A percentile compares a stretch with the other conserved stretches of the same genome.
phyloP scores from a whole-genome alignment of 2,329 filamentous ascomycete species.

The Pleoardoris graminearum region DNA sequence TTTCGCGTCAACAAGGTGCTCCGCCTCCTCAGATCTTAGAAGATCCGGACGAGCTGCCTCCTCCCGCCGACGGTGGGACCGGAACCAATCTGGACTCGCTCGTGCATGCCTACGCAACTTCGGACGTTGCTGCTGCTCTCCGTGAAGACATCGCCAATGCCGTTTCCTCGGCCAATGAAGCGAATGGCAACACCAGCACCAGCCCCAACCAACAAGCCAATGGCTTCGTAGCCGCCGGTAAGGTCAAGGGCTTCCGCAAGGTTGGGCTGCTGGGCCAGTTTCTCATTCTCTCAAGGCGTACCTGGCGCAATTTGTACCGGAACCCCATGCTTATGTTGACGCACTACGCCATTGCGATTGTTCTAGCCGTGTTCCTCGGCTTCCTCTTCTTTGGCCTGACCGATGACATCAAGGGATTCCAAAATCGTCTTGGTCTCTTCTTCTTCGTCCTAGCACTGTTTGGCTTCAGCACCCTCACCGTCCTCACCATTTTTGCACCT shows the following conservation, averaged over 20 bases:
- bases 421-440: constrained; percentile 95
- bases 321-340: constrained; percentile 98
- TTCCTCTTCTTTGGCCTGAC: constrained; percentile 96
- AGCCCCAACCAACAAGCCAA: constrained; percentile 59
- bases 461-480: constrained; percentile 94
- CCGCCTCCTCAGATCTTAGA: constrained; percentile 67
- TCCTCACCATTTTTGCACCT: constrained; percentile 87
- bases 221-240: constrained; percentile 60
- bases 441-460: constrained; percentile 96
- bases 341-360: constrained; percentile 94
- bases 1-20: constrained; percentile 58
- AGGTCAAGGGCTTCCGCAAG: constrained; percentile 77
- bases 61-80: constrained; percentile 58
- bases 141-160: constrained; percentile 78
- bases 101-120: constrained; percentile 73
- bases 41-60: constrained; percentile 66
- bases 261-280: constrained; percentile 83
- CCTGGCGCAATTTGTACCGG: constrained; percentile 96
- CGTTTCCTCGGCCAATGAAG: constrained; percentile 64
- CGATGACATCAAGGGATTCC: constrained; percentile 95
- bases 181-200: constrained; percentile 67
- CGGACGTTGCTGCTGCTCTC: constrained; percentile 73
- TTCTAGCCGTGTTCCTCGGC: constrained; percentile 90
- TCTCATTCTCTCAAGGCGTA: constrained; percentile 82
- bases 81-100: constrained; percentile 82